Evolutionary conservation across 129 eudicot species (phyloP), one percentile per base, ranked within the genome.

Genomic region (Kitagawia praeruptora): DNA sequence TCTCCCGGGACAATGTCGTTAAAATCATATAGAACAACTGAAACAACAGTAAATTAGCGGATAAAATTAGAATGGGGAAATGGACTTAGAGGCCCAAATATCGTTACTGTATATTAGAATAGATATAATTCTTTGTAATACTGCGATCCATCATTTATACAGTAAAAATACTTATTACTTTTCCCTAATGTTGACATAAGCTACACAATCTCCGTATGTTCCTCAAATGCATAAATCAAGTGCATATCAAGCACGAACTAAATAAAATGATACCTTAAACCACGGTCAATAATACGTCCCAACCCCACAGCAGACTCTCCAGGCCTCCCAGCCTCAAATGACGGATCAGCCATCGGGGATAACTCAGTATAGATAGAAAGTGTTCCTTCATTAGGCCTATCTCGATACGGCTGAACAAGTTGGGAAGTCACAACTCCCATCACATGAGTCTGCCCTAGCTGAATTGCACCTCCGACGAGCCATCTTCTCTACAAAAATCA

Each of bases 301-400:
- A 94, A 83, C 81, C 92, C 98, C 72, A 94, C 92, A 45, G 98
- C 92, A 79, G 87, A 79, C 54, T 94, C 97, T 46, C 93, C 93
- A 42, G 97, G 98, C 58, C 97, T 93, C 75, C 97, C 98, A 6
- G 85, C 84, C 86, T 94, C 98, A 90, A 89, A 94, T 23, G 94
- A 90, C 75, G 94, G 97, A 88, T 94, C 98, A 46, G 98, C 98
- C 98, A 94, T 92, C 5, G 98, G 97, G 13, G 98, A 94, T 46
- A 94, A 94, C 81, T 94, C 98, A 0, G 93, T 91, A 76, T 58
- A 94, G 21, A 94, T 87, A 10, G 96, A 80, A 82, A 94, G 92
- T 48, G 90, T 77, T 64, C 98, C 98, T 85, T 94, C 98, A 80
- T 87, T 94, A 1, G 96, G 93, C 80, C 96, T 88, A 69, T 94